These are phyloP conservation scores for Fusarium clavum DNA, from an alignment of 2,329 filamentous ascomycete genomes.

Conservation along the genomic window DNA sequence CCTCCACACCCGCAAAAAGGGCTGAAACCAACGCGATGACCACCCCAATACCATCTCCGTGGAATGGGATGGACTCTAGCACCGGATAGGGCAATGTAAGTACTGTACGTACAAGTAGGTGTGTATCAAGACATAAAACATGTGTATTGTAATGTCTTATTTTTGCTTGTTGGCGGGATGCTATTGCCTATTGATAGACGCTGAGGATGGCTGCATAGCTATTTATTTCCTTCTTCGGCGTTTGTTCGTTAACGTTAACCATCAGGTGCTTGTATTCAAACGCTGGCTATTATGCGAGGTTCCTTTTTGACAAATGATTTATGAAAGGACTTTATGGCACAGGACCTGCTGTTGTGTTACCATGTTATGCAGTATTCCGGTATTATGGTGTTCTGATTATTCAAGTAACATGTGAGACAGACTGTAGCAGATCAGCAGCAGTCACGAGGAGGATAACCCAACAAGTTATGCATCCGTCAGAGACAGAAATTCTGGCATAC, in stretches of 20 bases:
- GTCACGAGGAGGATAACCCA: neutral
- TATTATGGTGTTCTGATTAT: neutral
- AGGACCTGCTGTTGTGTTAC: neutral
- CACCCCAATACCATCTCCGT: conserved; percentile 38
- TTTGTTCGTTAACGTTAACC: neutral
- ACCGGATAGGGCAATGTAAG: conserved; percentile 37
- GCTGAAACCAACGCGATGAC: conserved; percentile 33
- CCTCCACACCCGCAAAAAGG: conserved; percentile 15
- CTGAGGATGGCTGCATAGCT: conserved; percentile 9
- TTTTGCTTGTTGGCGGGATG: conserved; percentile 9
- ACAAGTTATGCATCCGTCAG: neutral
- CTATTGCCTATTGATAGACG: conserved; percentile 22
- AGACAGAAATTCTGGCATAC: conserved; percentile 7
- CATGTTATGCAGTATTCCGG: neutral
- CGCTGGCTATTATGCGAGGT: neutral
- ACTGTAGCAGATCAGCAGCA: conserved; percentile 16
- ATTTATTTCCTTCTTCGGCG: conserved; percentile 8
- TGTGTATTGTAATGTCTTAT: conserved; percentile 4
- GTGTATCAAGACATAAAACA: neutral
- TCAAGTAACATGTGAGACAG: conserved; percentile 6
- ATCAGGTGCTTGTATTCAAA: conserved; percentile 6
- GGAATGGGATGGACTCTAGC: conserved; percentile 37
- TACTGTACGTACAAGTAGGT: neutral
- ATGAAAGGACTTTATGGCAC: neutral
- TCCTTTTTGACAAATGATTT: neutral